Conservation (phyloP, 2,329 filamentous ascomycete genomes). For the Colletotrichum tofieldiae region DNA sequence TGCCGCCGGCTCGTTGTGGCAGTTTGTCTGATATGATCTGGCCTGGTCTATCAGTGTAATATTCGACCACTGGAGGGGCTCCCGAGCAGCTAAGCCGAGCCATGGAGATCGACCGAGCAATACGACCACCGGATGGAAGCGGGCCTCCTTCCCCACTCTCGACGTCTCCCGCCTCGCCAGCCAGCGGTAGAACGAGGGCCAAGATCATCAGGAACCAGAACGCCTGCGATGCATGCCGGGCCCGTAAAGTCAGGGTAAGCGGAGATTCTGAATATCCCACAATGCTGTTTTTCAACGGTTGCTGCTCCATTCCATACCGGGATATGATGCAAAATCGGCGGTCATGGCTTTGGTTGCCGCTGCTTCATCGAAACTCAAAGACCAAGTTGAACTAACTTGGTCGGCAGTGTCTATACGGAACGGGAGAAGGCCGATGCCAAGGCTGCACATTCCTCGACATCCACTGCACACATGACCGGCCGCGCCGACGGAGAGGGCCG, state of each 20-base stretch:
- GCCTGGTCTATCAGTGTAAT: neutral
- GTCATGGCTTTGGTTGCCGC: neutral
- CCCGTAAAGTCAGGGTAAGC: constrained; percentile 49
- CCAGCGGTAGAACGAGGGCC: constrained; percentile 18
- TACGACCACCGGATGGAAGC: constrained; percentile 8
- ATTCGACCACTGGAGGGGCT: neutral
- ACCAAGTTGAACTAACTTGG: constrained; percentile 8
- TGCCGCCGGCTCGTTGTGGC: neutral
- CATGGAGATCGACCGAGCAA: constrained; percentile 35
- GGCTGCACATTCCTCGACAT: constrained; percentile 48
- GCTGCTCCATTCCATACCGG: neutral
- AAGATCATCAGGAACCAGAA: constrained; percentile 46
- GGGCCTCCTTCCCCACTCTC: constrained; percentile 21
- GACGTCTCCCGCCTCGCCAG: constrained; percentile 23
- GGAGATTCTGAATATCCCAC: neutral
- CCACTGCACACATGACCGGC: constrained; percentile 48
- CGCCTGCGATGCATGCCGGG: constrained; percentile 51
- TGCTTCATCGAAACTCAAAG: neutral
- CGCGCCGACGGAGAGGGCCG: constrained; percentile 49
- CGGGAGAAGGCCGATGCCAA: constrained; percentile 41
- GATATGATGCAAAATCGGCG: no score
- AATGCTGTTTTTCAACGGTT: no score
- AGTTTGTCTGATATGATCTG: constrained; percentile 1
- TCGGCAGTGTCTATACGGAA: constrained; percentile 43
- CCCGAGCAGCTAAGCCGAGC: neutral